These are phyloP conservation scores for Fusarium domesticum DNA, from an alignment of 2,329 filamentous ascomycete genomes.

Conservation along the genomic window DNA sequence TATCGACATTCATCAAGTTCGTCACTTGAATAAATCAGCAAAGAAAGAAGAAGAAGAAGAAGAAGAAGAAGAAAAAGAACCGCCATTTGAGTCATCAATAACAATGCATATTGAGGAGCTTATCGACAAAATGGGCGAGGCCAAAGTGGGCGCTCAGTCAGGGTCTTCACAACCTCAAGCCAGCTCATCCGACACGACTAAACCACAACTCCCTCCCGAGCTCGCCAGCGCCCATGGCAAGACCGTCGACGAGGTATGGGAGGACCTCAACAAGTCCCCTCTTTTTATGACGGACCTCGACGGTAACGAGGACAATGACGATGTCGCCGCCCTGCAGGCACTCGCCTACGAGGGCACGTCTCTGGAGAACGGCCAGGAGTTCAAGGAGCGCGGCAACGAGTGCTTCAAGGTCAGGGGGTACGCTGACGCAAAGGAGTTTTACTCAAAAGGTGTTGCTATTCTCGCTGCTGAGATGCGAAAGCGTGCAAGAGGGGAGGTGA, in stretches of 20 bases:
- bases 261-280: conserved; percentile 62
- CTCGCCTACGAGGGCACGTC: conserved; percentile 91
- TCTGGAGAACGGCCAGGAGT: conserved; percentile 75
- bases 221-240: conserved; percentile 41
- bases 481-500: conserved; percentile 41
- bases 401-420: conserved; percentile 71
- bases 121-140: conserved; percentile 40
- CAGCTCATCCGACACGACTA: conserved; percentile 23
- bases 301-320: conserved; percentile 80
- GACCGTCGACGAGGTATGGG: conserved; percentile 54
- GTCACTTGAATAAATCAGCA: neutral
- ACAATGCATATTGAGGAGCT: conserved; percentile 44
- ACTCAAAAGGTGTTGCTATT: conserved; percentile 78
- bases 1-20: neutral
- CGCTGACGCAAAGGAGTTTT: conserved; percentile 86
- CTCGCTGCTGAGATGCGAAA: conserved; percentile 62
- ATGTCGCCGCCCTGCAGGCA: conserved; percentile 82
- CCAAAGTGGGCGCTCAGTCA: conserved; percentile 25
- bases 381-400: conserved; percentile 92
- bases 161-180: conserved; percentile 2
- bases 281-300: conserved; percentile 96
- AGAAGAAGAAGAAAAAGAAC: no score
- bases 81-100: neutral
- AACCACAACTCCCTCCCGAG: conserved; percentile 47
- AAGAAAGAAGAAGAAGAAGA: no score